phyloP scores from a whole-genome alignment of 108 stramenopile genomes.

The Nitzschia putrida region DNA sequence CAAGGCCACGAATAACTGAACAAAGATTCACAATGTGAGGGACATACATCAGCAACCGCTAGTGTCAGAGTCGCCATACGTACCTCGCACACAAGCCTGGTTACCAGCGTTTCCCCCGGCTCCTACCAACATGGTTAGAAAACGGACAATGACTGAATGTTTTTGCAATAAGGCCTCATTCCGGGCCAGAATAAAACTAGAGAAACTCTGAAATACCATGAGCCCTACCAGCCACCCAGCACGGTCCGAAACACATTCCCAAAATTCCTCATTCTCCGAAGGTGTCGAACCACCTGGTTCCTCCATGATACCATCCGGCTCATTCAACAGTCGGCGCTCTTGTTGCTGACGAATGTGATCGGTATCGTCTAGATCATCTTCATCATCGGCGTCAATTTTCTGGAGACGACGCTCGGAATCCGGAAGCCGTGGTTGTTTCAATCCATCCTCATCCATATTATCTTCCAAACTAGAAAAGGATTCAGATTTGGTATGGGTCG shows the following conservation, averaged over 20 bases:
- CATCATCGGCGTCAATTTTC: neutral
- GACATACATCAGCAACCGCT: constrained; percentile 16
- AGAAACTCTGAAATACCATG: constrained; percentile 78
- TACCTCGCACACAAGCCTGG: constrained; percentile 85
- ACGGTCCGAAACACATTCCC: constrained; percentile 60
- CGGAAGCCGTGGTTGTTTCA: too few species aligned
- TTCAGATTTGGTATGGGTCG: neutral
- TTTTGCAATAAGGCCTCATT: constrained; percentile 77
- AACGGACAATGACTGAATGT: constrained; percentile 87
- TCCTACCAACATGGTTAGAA: constrained; percentile 92
- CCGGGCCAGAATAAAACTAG: constrained; percentile 80
- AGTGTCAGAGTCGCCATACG: neutral
- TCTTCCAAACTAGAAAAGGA: constrained; percentile 13
- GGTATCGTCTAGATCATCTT: neutral
- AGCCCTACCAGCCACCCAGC: constrained; percentile 88
- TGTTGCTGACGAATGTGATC: neutral
- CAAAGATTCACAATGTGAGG: constrained; percentile 15
- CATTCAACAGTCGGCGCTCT: neutral
- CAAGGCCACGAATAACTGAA: constrained; percentile 80
- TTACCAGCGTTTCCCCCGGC: constrained; percentile 92
- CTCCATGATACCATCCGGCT: neutral
- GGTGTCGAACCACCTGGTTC: neutral
- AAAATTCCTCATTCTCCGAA: constrained; percentile 30
- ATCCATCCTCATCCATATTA: constrained; percentile 1
- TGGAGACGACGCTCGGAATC: neutral